These are phyloP conservation scores for Rhizopus microsporus DNA, from an alignment of 371 early-diverging fungal species.

Conservation along the genomic window DNA sequence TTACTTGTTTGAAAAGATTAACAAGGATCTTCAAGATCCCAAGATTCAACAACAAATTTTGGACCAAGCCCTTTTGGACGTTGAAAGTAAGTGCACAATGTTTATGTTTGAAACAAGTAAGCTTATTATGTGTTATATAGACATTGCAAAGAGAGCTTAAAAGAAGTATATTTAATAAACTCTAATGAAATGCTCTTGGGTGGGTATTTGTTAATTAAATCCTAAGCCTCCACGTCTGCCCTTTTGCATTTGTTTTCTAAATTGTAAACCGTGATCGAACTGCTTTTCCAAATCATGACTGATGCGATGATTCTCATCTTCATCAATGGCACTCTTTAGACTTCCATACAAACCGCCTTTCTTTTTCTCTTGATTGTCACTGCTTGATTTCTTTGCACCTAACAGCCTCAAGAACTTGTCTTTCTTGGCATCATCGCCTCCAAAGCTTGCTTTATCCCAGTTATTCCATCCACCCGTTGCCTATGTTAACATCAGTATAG, in stretches of 20 bases:
- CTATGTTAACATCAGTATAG: not conserved
- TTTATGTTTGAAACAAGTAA: not conserved
- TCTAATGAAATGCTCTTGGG: constrained; percentile 8
- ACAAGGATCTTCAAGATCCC: constrained; percentile 78
- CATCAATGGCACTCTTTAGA: constrained; percentile 48
- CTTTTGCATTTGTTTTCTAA: constrained; percentile 47
- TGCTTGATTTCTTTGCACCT: constrained; percentile 41
- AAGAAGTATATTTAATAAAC: constrained; percentile 3
- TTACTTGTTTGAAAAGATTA: constrained; percentile 83
- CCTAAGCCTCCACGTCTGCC: constrained; percentile 55
- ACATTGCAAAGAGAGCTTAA: constrained; percentile 34
- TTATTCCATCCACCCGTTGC: constrained; percentile 45
- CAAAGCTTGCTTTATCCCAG: constrained; percentile 52
- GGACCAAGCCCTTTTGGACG: constrained; percentile 55
- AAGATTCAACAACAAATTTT: constrained; percentile 68
- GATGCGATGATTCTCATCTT: constrained; percentile 39
- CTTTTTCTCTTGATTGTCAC: constrained; percentile 16
- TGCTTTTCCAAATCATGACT: constrained; percentile 45
- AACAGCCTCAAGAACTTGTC: constrained; percentile 50
- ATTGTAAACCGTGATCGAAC: constrained; percentile 47
- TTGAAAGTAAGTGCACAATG: constrained; percentile 44
- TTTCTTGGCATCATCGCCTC: constrained; percentile 45
- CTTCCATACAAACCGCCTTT: constrained; percentile 46
- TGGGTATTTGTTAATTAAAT: constrained; percentile 22
- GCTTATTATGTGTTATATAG: constrained; percentile 11